Percentiles rank a stretch among this genome's conserved stretches.
These are phyloP conservation scores for Paramecium caudatum DNA, from an alignment of 73 alveolate species.

Conservation along the genomic window DNA sequence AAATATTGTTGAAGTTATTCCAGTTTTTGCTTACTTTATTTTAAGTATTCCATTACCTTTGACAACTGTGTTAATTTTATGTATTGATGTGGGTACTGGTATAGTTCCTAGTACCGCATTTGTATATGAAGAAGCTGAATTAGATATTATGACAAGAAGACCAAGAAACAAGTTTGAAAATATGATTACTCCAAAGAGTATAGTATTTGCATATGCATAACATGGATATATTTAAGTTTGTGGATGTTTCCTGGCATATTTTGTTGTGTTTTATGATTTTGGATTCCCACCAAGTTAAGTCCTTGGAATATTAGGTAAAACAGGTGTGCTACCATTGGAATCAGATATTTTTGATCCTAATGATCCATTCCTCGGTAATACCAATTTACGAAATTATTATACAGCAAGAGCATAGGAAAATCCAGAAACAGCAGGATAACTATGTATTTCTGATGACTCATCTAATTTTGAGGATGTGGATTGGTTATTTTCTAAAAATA, in stretches of 20 bases:
- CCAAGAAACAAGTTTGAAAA: slow-evolving; percentile 94
- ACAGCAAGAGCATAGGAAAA: neutral
- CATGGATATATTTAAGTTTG: slow-evolving; percentile 79
- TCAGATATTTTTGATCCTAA: slow-evolving; percentile 77
- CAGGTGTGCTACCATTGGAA: slow-evolving; percentile 78
- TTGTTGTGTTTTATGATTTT: slow-evolving; percentile 91
- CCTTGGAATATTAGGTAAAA: slow-evolving; percentile 63
- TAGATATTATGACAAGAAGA: slow-evolving; percentile 91
- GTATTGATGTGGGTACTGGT: slow-evolving; percentile 96
- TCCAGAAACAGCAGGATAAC: no score
- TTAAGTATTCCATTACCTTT: slow-evolving; percentile 82
- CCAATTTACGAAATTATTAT: slow-evolving; percentile 60
- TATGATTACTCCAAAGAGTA: slow-evolving; percentile 82
- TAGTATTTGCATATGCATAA: slow-evolving; percentile 79
- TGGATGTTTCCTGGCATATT: slow-evolving; percentile 70
- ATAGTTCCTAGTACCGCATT: slow-evolving; percentile 95
- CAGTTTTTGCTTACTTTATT: slow-evolving; percentile 57
- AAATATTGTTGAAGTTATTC: slow-evolving; percentile 68
- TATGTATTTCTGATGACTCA: neutral
- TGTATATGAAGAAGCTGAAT: slow-evolving; percentile 94
- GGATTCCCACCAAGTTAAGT: slow-evolving; percentile 82
- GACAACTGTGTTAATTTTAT: slow-evolving; percentile 88
- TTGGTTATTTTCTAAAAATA: slow-evolving; percentile 70
- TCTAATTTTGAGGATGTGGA: slow-evolving; percentile 73
- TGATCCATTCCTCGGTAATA: slow-evolving; percentile 78